Base-by-base conservation (phyloP, 352 stramenopile species). In the Pythium graminicola region DNA sequence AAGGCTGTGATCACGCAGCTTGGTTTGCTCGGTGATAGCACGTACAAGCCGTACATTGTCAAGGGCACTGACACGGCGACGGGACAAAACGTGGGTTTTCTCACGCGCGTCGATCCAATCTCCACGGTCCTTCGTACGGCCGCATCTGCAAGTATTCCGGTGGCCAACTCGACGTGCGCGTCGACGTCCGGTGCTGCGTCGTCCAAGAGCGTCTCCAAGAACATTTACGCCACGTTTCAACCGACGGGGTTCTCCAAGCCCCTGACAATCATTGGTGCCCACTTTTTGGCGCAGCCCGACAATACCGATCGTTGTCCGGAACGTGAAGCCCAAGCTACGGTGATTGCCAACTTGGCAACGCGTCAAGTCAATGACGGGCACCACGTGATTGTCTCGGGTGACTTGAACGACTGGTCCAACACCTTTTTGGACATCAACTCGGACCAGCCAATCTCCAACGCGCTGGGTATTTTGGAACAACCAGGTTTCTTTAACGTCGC, bases 151-250 rank as follows among this genome's bases (percentile, higher is more conserved):
- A 58, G 49, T 20, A 69, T 79, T 24, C 74, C 78, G 4, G 67
- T 87, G 17, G 67, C 60, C 22, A 72, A 72, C 27, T 85, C 74
- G 20, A 78, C 57, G 43, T 89, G 78, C 36, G 69, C 73, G 7
- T 66, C 57, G 5, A 63, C 58, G 20, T 68, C 62, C 24, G 69
- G 62, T 19, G 68, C 69, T 49, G 67, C 71, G 11, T 62, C 49
- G 32, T 65, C 69, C 4, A 85, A 82, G 59, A 66, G 59, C 6
- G 73, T 86, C 28, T 73, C 73, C 50, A 89, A 89, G 65, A 68
- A 89, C 62, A 80, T 86, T 42, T 82, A 80, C 65, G 77, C 77
- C 38, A 77, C 70, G 5, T 82, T 89, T 62, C 75, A 85, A 33
- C 65, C 82, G 28, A 60, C 65, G 6, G 72, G 76, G 3, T 83